phyloP scores from a whole-genome alignment of 1,284 basidiomycete species.

The Xanthoconium separans region DNA sequence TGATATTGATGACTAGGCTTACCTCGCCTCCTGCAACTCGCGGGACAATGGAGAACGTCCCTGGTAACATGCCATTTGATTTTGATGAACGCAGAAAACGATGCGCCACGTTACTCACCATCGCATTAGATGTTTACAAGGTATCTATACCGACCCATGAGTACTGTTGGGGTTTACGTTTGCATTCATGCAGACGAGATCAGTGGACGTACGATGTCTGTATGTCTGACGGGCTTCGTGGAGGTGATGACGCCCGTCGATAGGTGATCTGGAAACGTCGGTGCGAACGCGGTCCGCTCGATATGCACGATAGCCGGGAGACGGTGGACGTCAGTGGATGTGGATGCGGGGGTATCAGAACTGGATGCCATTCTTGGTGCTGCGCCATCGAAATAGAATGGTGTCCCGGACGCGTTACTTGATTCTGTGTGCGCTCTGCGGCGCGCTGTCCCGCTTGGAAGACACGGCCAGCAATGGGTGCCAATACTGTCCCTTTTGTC shows the following conservation, averaged over 20 bases:
- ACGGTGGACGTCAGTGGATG: neutral
- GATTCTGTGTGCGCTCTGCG: too few species aligned
- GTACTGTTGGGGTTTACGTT: conserved; percentile 31
- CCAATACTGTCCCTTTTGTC: too few species aligned
- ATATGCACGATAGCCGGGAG: neutral
- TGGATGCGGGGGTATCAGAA: neutral
- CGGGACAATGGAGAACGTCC: conserved; percentile 73
- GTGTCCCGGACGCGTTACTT: too few species aligned
- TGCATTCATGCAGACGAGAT: neutral
- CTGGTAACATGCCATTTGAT: conserved; percentile 16
- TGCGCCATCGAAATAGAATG: too few species aligned
- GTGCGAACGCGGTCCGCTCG: neutral
- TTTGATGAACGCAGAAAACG: neutral
- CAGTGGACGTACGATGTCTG: conserved; percentile 44
- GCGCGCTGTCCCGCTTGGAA: too few species aligned
- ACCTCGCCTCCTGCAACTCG: conserved; percentile 67
- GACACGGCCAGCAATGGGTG: too few species aligned
- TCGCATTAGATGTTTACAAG: conserved; percentile 79
- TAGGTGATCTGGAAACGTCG: neutral
- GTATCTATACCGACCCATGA: conserved; percentile 55
- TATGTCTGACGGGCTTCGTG: conserved; percentile 39
- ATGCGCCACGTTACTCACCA: conserved; percentile 34
- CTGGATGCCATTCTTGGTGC: too few species aligned
- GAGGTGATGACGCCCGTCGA: conserved; percentile 26
- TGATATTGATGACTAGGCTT: neutral